phyloP scores from a whole-genome alignment of 2,329 filamentous ascomycete genomes.

The Penicillium fuscoglaucum region DNA sequence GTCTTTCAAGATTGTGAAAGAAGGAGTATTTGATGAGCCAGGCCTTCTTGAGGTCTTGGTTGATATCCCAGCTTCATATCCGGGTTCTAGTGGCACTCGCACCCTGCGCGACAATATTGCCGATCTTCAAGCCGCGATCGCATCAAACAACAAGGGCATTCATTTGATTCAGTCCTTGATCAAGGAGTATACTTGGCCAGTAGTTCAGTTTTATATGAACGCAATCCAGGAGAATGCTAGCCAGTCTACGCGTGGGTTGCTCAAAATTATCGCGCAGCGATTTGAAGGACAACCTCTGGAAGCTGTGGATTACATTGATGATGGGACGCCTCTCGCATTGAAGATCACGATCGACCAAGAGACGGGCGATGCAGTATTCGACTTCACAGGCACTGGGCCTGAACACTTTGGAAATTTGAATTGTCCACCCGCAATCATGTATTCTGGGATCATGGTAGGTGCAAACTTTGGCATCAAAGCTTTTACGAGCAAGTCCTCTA shows the following conservation, averaged over 20 bases:
- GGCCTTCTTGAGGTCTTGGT: slow-evolving; percentile 49
- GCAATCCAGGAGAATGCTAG: slow-evolving; percentile 13
- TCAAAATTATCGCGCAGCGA: slow-evolving; percentile 1
- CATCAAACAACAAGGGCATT: slow-evolving; percentile 47
- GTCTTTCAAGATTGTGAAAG: slow-evolving; percentile 33
- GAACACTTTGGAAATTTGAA: slow-evolving; percentile 61
- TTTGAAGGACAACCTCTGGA: slow-evolving; percentile 1
- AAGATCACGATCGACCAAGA: slow-evolving; percentile 68
- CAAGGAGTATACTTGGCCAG: slow-evolving; percentile 52
- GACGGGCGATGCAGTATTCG: slow-evolving; percentile 70
- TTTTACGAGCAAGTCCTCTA: not conserved
- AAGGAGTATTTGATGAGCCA: slow-evolving; percentile 39
- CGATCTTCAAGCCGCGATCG: slow-evolving; percentile 48
- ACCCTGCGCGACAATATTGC: slow-evolving; percentile 53
- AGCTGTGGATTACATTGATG: slow-evolving; percentile 76
- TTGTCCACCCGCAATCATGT: slow-evolving; percentile 72
- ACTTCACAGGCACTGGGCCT: slow-evolving; percentile 66
- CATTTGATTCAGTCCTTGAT: slow-evolving; percentile 39
- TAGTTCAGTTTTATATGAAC: slow-evolving; percentile 37
- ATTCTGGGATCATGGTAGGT: slow-evolving; percentile 45
- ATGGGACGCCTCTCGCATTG: slow-evolving; percentile 70
- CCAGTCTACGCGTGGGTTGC: slow-evolving; percentile 1
- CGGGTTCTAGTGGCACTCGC: slow-evolving; percentile 71
- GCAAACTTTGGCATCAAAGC: not conserved
- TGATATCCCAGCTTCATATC: slow-evolving; percentile 27